Evolutionary conservation across 495 filamentous ascomycete species (phyloP).

Genomic region (Venustampulla echinocandica): DNA sequence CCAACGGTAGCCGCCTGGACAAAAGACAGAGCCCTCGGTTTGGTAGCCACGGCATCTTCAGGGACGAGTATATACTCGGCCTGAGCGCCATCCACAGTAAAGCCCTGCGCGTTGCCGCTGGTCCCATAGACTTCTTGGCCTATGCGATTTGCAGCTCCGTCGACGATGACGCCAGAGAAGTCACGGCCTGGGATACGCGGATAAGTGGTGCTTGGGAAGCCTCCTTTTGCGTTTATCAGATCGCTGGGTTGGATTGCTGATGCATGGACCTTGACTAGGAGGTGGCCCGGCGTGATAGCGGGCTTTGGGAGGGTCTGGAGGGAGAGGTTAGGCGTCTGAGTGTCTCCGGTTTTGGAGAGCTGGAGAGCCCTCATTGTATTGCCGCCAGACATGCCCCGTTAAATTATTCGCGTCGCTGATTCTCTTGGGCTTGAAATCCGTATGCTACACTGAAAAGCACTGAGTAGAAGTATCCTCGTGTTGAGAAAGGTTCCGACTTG

Average conservation of each 20-base stretch:
- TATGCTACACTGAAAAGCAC: too few species aligned
- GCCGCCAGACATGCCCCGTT: too few species aligned
- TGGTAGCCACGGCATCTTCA: conserved; percentile 18
- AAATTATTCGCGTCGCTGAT: too few species aligned
- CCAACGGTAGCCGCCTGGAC: conserved; percentile 26
- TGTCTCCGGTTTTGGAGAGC: conserved; percentile 3
- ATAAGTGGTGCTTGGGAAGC: conserved; percentile 30
- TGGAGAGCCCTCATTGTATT: conserved; percentile 21
- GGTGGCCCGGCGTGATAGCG: conserved; percentile 2
- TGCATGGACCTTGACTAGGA: conserved; percentile 17
- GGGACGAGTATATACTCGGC: conserved; percentile 29
- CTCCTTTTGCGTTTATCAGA: conserved; percentile 31
- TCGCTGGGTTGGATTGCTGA: conserved; percentile 34
- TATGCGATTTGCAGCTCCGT: conserved; percentile 6
- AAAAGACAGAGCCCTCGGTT: conserved; percentile 21
- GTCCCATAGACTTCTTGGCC: conserved; percentile 30
- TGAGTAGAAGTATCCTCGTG: too few species aligned
- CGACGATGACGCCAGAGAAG: conserved; percentile 25
- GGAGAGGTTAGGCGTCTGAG: conserved; percentile 10
- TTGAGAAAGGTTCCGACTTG: too few species aligned
- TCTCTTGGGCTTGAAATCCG: too few species aligned
- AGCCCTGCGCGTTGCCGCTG: conserved; percentile 19
- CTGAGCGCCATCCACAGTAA: conserved; percentile 27
- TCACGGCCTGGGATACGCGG: conserved; percentile 34
- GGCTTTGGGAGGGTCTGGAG: conserved; percentile 15